phyloP scores from a whole-genome alignment of 495 filamentous ascomycete species.

The Aspergillus ellipticus region DNA sequence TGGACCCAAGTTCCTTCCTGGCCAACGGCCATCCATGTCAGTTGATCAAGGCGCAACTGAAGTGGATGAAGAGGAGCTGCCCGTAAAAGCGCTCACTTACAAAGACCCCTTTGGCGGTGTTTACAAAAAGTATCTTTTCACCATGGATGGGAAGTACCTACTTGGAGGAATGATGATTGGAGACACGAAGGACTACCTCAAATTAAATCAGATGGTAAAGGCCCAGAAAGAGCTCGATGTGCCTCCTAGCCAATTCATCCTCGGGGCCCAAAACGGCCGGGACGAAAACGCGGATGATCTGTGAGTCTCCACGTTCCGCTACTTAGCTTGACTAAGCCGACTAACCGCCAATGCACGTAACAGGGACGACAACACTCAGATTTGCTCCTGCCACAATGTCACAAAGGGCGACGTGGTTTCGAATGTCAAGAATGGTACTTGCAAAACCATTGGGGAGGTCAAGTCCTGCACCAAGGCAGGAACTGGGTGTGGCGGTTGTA shows the following conservation, averaged over 20 bases:
- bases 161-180: constrained; percentile 99
- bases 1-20: constrained; percentile 72
- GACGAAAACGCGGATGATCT: constrained; percentile 70
- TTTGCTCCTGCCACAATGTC: constrained; percentile 97
- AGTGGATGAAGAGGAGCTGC: constrained; percentile 39
- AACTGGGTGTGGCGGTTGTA: constrained; percentile 90
- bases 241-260: constrained; percentile 83
- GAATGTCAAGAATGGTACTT: constrained; percentile 73
- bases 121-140: constrained; percentile 97
- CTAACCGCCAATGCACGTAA: constrained; percentile 29
- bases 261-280: constrained; percentile 71
- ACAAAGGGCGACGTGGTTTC: constrained; percentile 78
- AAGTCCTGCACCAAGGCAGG: constrained; percentile 95
- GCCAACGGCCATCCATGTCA: constrained; percentile 35
- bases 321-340: not conserved
- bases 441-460: constrained; percentile 81
- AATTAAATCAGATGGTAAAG: constrained; percentile 92
- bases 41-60: constrained; percentile 22
- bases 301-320: constrained; percentile 33
- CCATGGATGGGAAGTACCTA: constrained; percentile 85
- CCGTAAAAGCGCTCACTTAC: constrained; percentile 85
- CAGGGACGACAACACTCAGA: constrained; percentile 80
- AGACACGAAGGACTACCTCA: constrained; percentile 91
- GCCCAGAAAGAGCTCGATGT: constrained; percentile 78
- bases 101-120: constrained; percentile 91